phyloP scores from a whole-genome alignment of 163 green algal species.

The Volvox carteri region DNA sequence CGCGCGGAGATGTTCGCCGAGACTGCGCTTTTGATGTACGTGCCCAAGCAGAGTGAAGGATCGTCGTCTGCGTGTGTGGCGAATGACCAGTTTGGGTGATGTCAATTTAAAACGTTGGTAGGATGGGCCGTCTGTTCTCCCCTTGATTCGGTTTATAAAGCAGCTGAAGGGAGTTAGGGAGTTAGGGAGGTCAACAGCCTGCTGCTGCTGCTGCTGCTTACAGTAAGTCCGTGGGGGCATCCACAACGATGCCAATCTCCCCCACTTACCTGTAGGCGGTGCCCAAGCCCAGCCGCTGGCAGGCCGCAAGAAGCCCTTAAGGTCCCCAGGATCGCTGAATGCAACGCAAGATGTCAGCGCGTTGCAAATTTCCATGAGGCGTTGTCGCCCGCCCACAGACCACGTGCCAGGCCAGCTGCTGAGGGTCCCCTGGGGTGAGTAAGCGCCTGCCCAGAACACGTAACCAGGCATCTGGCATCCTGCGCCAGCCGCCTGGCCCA shows the following conservation, averaged over 20 bases:
- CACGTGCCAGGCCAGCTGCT: not conserved
- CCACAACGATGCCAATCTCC: not conserved
- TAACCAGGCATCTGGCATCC: not conserved
- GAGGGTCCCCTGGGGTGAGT: not conserved
- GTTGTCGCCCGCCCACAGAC: not conserved
- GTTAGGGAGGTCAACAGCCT: not conserved
- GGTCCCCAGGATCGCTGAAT: not conserved
- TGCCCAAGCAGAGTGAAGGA: not conserved
- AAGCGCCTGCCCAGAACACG: not conserved
- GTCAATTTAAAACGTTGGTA: not conserved
- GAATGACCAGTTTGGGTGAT: not conserved
- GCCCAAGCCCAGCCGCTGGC: not conserved
- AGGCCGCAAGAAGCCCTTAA: not conserved
- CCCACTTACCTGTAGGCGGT: not conserved
- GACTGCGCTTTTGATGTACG: not conserved
- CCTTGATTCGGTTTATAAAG: not conserved
- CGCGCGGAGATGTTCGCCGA: not conserved
- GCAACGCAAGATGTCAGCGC: not conserved
- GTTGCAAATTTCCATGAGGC: not conserved
- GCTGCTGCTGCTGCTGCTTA: not conserved
- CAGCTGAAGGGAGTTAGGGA: not conserved
- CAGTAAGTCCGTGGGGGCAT: not conserved
- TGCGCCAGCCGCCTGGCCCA: not conserved
- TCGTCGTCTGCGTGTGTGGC: not conserved
- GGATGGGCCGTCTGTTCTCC: not conserved